These are phyloP conservation scores for Pseudoneurospora amorphoporcata DNA, from an alignment of 495 filamentous ascomycete species.

Conservation along the genomic window DNA sequence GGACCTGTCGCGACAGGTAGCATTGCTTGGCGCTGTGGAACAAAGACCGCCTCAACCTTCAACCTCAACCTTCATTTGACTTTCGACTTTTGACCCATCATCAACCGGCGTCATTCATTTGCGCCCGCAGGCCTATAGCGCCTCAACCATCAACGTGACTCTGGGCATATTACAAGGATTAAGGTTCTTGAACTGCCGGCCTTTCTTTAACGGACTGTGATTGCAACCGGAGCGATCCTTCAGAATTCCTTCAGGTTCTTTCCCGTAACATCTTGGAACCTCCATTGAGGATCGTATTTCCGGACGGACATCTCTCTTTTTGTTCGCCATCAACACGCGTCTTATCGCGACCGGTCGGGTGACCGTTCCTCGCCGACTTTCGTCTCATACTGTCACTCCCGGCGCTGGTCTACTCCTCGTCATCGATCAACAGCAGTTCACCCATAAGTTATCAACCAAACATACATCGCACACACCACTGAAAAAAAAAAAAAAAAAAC, in stretches of 20 bases:
- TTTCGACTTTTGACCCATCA: background rate
- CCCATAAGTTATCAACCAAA: background rate
- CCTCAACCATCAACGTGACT: background rate
- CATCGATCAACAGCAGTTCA: background rate
- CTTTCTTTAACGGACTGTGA: background rate
- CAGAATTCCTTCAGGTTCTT: background rate
- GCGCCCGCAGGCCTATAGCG: background rate
- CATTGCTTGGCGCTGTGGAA: background rate
- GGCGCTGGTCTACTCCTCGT: background rate
- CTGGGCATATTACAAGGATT: background rate
- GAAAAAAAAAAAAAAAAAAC: background rate
- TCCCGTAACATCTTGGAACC: background rate
- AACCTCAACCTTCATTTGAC: background rate
- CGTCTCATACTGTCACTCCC: background rate
- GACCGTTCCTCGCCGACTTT: background rate
- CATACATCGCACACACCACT: background rate
- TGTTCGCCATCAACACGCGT: background rate
- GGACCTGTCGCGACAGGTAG: background rate
- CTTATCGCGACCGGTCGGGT: background rate
- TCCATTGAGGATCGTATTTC: background rate
- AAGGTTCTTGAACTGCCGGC: background rate
- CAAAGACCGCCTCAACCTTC: background rate
- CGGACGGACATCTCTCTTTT: background rate
- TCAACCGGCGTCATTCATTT: background rate
- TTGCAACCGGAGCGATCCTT: background rate